These are phyloP conservation scores for Rhizophagus clarus DNA, from an alignment of 192 early-diverging fungal species.

Conservation along the genomic window DNA sequence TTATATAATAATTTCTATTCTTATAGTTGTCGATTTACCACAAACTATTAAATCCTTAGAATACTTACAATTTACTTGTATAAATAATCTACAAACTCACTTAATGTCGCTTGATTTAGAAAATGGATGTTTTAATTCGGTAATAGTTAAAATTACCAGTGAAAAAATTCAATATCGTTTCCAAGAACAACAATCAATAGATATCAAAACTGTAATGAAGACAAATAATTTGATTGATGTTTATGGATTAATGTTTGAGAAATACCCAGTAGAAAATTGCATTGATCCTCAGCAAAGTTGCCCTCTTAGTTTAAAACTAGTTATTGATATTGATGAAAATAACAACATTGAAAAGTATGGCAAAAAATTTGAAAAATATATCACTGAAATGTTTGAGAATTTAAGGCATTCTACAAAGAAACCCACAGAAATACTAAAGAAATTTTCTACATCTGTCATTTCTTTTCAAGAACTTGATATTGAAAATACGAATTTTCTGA, in stretches of 20 bases:
- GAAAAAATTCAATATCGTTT: slow-evolving; percentile 20
- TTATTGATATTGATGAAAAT: neutral
- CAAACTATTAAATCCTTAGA: neutral
- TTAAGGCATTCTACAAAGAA: neutral
- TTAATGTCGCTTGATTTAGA: slow-evolving; percentile 1
- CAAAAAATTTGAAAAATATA: neutral
- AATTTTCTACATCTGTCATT: neutral
- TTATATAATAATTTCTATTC: neutral
- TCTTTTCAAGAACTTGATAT: neutral
- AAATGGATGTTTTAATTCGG: neutral
- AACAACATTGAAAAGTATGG: neutral
- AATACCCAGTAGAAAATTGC: neutral
- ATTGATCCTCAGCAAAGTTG: neutral
- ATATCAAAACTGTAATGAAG: neutral
- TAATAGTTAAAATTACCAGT: slow-evolving; percentile 1
- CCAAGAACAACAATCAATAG: neutral
- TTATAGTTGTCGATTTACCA: neutral
- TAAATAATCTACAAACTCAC: slow-evolving; percentile 9
- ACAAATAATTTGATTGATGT: slow-evolving; percentile 6
- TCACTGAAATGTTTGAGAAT: neutral
- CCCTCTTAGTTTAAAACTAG: neutral
- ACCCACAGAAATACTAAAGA: neutral
- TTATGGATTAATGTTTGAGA: slow-evolving; percentile 12
- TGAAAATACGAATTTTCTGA: neutral
- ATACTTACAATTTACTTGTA: neutral